Conservation (phyloP, 345 rosid species). For the Dimocarpus longan region DNA sequence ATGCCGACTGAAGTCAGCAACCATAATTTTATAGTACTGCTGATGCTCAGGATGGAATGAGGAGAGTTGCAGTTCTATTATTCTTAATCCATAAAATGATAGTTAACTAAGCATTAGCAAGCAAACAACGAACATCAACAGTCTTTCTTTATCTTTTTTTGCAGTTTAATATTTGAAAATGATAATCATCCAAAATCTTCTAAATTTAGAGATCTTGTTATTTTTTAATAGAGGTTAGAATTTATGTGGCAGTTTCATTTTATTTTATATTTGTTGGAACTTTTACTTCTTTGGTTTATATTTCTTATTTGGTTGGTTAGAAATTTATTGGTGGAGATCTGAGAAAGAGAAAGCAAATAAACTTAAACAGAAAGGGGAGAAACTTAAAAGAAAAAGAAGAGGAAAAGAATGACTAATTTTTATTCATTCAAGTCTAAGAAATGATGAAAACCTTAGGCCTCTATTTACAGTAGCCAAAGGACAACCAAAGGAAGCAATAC, state of each 20-base stretch:
- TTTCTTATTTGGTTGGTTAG: not conserved
- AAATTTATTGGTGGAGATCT: too few species aligned
- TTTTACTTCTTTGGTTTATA: not conserved
- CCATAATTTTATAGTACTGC: not conserved
- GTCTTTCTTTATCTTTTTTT: not conserved
- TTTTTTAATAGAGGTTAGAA: not conserved
- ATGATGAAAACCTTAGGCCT: too few species aligned
- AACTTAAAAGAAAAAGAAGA: too few species aligned
- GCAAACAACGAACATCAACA: not conserved
- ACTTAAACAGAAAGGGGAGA: too few species aligned
- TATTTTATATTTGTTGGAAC: not conserved
- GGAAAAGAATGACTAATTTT: too few species aligned
- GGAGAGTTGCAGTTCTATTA: not conserved
- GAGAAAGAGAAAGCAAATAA: too few species aligned
- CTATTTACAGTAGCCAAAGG: too few species aligned
- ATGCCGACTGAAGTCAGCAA: not conserved
- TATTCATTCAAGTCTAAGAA: too few species aligned
- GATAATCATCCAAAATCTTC: not conserved
- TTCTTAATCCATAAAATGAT: not conserved
- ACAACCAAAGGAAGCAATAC: too few species aligned
- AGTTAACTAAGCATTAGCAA: not conserved
- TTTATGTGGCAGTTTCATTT: not conserved
- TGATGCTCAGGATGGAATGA: not conserved
- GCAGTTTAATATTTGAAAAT: not conserved
- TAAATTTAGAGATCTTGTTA: not conserved